phyloP scores from a whole-genome alignment of 352 stramenopile species.

The Phytophthora europaea region DNA sequence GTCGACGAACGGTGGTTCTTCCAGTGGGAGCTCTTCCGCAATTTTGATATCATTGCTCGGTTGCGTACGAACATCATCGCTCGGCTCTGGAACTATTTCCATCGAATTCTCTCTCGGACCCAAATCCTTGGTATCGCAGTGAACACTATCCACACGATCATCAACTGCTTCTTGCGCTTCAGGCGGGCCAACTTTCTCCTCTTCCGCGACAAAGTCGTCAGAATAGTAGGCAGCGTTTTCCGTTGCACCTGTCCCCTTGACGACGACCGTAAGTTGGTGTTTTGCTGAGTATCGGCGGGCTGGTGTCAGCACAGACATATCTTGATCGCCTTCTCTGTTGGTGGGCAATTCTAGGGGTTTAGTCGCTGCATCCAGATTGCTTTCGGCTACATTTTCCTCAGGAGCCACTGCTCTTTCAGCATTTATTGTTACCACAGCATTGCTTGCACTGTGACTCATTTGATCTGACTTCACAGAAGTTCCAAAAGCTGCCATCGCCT shows the following conservation, averaged over 20 bases:
- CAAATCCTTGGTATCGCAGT: conserved; percentile 7
- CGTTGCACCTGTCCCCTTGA: conserved; percentile 15
- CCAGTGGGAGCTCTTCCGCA: background rate
- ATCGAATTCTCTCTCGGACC: background rate
- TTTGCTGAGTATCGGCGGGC: conserved; percentile 34
- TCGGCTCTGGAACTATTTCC: background rate
- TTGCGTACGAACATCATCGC: background rate
- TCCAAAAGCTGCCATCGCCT: conserved; percentile 53
- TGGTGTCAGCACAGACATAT: background rate
- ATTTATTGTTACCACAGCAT: background rate
- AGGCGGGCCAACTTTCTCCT: background rate
- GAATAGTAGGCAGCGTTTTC: conserved; percentile 5
- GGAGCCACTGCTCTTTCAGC: background rate
- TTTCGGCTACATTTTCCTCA: background rate
- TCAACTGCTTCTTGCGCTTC: conserved; percentile 13
- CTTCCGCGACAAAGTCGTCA: background rate
- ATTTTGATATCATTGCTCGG: background rate
- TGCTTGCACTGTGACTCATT: background rate
- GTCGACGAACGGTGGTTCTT: background rate
- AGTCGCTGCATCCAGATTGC: background rate
- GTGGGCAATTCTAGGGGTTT: background rate
- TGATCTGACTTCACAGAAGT: background rate
- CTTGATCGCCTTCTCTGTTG: conserved; percentile 4
- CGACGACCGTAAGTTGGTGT: conserved; percentile 39
- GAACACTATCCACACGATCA: conserved; percentile 11